Base-by-base conservation (phyloP, 306 rosid species). In the Malus sieversii region DNA sequence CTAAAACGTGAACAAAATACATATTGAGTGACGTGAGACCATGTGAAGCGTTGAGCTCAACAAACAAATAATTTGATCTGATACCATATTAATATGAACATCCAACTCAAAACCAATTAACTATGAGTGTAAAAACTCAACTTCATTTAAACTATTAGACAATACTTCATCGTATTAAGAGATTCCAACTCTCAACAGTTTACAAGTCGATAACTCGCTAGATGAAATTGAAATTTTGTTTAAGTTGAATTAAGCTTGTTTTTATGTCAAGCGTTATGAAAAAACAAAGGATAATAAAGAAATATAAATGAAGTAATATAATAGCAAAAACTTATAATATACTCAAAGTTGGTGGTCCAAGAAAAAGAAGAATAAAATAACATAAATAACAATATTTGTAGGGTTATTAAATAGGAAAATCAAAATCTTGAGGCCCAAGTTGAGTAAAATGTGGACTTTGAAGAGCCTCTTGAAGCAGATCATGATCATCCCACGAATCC, bases 371-470 rank as follows among this genome's bases (percentile, higher is more conserved):
- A 9, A 40, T 38, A 55, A 66, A 55, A 66, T 57, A 42, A 15
- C 20, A 57, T 9, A n/a, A 14, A 6, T 16, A 15, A 52, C 7
- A 52, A 19, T 25, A n/a, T 22, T 3, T 25, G 4, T 33, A 4
- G 27, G 46, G 71, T 76, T 84, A 14, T 18, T 63, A 82, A 2
- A 71, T 68, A 25, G 84, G 51, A 79, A 82, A 76, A 81, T 81
- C 82, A 76, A 82, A 76, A 81, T 81, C 84, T 78, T 83, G 83
- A 78, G 81, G 27, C 22, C 64, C 73, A 80, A 82, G 81, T 86
- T 86, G 97, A 86, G 95, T 91, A 83, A 94, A 94, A 83, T 95
- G 91, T 65, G 96, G 88, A 67, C 93, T 95, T 81, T 85, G 88
- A 77, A 85, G 84, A 60, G 93, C 99, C 78, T 87, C 85, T 74